These are phyloP conservation scores for Aurantiochytrium sp. DNA, from an alignment of 108 stramenopile genomes.

Conservation along the genomic window DNA sequence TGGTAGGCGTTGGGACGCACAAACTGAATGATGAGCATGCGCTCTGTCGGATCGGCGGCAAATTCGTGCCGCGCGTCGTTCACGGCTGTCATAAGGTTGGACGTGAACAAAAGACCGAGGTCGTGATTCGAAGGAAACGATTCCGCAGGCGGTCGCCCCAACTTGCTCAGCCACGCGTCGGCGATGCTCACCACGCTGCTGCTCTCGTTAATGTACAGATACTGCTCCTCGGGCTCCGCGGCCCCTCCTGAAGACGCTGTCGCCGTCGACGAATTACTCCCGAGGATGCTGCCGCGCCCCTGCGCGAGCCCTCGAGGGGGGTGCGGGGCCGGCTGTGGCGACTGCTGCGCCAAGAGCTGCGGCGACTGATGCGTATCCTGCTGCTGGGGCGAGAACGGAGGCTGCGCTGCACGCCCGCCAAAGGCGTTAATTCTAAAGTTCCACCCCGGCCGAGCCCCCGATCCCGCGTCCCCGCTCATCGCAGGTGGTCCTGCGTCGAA, in stretches of 20 bases:
- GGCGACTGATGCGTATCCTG: too few species aligned
- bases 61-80: not conserved
- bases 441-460: too few species aligned
- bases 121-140: not conserved
- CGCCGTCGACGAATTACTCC: too few species aligned
- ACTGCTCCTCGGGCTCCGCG: not conserved
- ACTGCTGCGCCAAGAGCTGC: too few species aligned
- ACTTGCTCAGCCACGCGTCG: not conserved
- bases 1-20: not conserved
- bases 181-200: conserved; percentile 1
- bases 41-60: not conserved
- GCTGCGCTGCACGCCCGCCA: too few species aligned
- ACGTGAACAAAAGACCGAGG: not conserved
- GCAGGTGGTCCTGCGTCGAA: too few species aligned
- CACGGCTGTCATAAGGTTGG: not conserved
- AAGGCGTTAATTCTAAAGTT: too few species aligned
- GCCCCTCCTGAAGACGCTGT: not conserved
- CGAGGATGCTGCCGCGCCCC: too few species aligned
- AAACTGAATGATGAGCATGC: conserved; percentile 11
- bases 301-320: too few species aligned
- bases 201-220: not conserved
- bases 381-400: too few species aligned
- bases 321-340: too few species aligned
- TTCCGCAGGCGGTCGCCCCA: not conserved
- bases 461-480: too few species aligned